Base-by-base conservation (phyloP, 129 eudicot species). In the Mikania micrantha region DNA sequence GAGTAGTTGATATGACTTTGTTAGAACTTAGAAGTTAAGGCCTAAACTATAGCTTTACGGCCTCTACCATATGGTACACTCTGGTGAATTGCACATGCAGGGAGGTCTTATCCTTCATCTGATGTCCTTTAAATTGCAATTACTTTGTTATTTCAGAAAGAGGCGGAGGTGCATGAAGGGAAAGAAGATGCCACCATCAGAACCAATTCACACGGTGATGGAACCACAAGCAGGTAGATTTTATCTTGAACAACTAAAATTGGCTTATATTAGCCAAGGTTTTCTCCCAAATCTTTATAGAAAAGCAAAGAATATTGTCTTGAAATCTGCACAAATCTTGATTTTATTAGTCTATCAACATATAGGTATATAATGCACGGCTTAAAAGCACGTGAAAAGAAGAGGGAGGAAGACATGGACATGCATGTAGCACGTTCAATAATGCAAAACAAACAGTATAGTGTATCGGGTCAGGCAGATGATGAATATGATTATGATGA, bases 401-500 rank as follows among this genome's bases (percentile, higher is more conserved):
- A 66, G 75, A 86, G 81, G 64, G 95, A 88, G 69, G 96, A 88
- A 54, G 95, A 93, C 65, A 81, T 84, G 52, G 98, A 93, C 70
- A 62, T 80, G 75, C 84, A 88, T 79, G 84, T 93, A 29, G 98
- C 98, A 60, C 84, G 82, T 45, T 84, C 40, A 1, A 93, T 93
- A 68, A 65, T 81, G 79, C 91, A 76, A 75, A 93, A 93, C 79
- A 81, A 81, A 52, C 64, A 72, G 56, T 93, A 16, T 53, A 86
- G 75, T 24, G 17, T 81, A 50, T 71, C 91, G 49, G 80, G 80
- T 69, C 95, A 79, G 64, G 95, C 96, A 24, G 98, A 93, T 58
- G 95, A 93, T 72, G 98, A 93, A 68, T 93, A 93, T 44, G 98
- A 93, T 56, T 82, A 84, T 73, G 96, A 86, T 12, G 98, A 74